phyloP scores from a whole-genome alignment of 2,329 filamentous ascomycete species.

The Aspergillus alliaceus region DNA sequence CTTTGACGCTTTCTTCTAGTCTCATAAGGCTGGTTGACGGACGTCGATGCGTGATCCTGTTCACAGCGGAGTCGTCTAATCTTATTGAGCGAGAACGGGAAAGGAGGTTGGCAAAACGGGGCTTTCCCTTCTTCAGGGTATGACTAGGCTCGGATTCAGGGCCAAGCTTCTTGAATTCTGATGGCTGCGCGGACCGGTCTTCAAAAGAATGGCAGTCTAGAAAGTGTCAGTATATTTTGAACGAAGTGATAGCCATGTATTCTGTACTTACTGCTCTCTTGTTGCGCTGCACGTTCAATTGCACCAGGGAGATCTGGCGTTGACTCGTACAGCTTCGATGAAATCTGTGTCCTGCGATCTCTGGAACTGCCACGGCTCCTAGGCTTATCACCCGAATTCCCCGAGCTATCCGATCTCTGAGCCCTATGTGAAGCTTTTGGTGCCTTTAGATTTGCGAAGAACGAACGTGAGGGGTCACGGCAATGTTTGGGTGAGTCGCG shows the following conservation, averaged over 20 bases:
- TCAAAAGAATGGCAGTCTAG: conserved; percentile 21
- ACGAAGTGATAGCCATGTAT: background rate
- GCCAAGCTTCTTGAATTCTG: conserved; percentile 25
- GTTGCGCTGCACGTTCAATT: conserved; percentile 27
- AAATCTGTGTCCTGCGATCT: conserved; percentile 39
- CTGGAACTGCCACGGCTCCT: conserved; percentile 46
- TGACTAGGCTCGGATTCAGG: conserved; percentile 28
- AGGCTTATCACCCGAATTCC: conserved; percentile 36
- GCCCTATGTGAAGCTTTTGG: conserved; percentile 46
- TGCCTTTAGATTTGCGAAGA: conserved; percentile 49
- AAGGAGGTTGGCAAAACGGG: conserved; percentile 46
- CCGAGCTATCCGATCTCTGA: conserved; percentile 42
- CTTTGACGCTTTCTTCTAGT: conserved; percentile 35
- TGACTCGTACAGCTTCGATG: conserved; percentile 41
- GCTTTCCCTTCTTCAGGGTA: conserved; percentile 43
- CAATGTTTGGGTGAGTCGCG: conserved; percentile 42
- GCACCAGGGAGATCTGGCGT: conserved; percentile 42
- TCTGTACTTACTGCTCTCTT: conserved; percentile 26
- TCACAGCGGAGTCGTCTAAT: conserved; percentile 41
- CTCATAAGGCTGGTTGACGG: conserved; percentile 42
- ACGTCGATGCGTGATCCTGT: conserved; percentile 33
- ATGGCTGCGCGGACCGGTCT: conserved; percentile 23
- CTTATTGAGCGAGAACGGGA: conserved; percentile 47
- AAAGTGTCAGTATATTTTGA: background rate
- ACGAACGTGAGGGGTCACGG: conserved; percentile 47